Evolutionary conservation across 1,139 yeast species (phyloP).

Genomic region (Suhomyces guaymorum): DNA sequence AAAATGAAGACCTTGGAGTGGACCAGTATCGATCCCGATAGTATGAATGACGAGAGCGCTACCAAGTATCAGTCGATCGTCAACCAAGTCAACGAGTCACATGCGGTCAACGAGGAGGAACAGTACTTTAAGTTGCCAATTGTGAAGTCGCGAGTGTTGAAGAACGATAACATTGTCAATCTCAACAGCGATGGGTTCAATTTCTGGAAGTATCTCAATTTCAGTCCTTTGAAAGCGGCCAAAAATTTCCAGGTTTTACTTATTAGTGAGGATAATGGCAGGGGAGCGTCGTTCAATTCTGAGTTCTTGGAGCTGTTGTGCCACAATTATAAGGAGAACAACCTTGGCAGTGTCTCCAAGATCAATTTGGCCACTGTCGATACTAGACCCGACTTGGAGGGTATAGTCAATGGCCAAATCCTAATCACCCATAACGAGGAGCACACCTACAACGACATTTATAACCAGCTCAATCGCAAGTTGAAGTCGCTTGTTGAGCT

Average conservation of each 20-base stretch:
- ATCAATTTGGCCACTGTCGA: conserved; percentile 34
- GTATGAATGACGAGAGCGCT: conserved; percentile 23
- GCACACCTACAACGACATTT: conserved; percentile 26
- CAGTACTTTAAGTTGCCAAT: conserved; percentile 26
- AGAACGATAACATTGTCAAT: conserved; percentile 33
- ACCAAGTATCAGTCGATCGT: conserved; percentile 25
- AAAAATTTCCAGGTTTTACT: conserved; percentile 59
- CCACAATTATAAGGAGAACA: conserved; percentile 48
- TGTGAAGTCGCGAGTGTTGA: conserved; percentile 32
- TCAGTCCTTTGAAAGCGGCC: conserved; percentile 51
- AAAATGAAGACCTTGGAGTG: conserved; percentile 35
- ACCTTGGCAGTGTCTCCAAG: conserved; percentile 47
- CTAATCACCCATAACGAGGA: conserved; percentile 20
- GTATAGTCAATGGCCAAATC: conserved; percentile 38
- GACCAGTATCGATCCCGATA: conserved; percentile 32
- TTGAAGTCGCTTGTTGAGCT: conserved; percentile 36
- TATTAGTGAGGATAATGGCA: conserved; percentile 33
- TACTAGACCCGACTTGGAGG: conserved; percentile 34
- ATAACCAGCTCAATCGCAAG: conserved; percentile 33
- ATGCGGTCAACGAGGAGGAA: conserved; percentile 16
- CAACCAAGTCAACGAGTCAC: conserved; percentile 15
- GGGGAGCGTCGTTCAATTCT: conserved; percentile 13
- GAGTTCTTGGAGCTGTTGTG: conserved; percentile 44
- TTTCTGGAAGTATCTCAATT: conserved; percentile 58
- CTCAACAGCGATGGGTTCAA: conserved; percentile 39